Base-by-base conservation (phyloP, 305 asterid genomes). In the Solanum hybrid region DNA sequence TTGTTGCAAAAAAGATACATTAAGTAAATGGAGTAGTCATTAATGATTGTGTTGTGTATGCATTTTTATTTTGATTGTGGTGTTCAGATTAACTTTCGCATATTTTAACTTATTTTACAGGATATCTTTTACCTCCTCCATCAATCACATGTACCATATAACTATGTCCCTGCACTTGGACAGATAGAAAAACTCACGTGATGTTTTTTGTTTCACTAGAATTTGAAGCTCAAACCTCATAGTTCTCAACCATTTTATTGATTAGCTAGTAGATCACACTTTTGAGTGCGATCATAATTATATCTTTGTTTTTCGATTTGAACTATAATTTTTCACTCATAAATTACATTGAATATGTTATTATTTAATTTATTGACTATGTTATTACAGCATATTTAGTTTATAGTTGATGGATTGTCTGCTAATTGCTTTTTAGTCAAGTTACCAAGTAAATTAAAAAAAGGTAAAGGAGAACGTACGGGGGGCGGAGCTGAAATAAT, bases 131-230 rank as follows among this genome's bases (percentile, higher is more conserved):
- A 51, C 22, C 22, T 51, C 0, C 64, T 16, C 0, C 64, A 51
- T 16, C 0, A 51, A 14, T 0, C 0, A 51, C 4, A 51, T 51
- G 64, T 16, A 51, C 0, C 22, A 51, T 0, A 51, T 51, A 51
- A 51, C 9, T 51, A 5, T 46, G 61, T 46, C 20, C 61, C 4
- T 51, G n/a, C 22, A 5, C 22, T 51, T 0, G 64, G 4, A 16
- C 9, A 2, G 1, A 16, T 51, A 6, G 2, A 2, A 16, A 51
- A 51, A 14, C 6, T 51, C 64, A 51, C 9, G 8, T 51, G 22
- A 16, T 51, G 0, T 51, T 51, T 46, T 51, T 51, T 51, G 64
- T 51, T 51, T 51, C 64, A 6, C 22, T 51, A 16, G 22, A 16
- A 51, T 51, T 51, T 51, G n/a, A 51, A 51, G 22, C 2, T 3